Conservation (phyloP, 768 basidiomycete species). For the Suillus sp. region DNA sequence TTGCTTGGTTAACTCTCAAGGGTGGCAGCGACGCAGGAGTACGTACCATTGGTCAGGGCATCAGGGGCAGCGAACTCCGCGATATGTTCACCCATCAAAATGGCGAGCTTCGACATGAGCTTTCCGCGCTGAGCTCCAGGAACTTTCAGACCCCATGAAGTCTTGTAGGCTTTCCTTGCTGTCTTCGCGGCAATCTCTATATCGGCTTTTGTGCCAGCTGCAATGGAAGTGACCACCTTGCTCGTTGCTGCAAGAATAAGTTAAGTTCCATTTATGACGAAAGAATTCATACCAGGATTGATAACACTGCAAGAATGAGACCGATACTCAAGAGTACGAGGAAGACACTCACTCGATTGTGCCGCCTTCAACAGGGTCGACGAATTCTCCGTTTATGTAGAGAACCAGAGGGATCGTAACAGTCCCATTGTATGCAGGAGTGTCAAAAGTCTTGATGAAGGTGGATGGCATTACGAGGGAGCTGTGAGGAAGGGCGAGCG, state of each 20-base stretch:
- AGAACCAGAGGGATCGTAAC: conserved; percentile 60
- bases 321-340: neutral
- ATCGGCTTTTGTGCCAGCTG: conserved; percentile 60
- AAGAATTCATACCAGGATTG: conserved; percentile 47
- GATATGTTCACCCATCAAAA: conserved; percentile 58
- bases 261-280: neutral
- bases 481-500: neutral
- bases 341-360: conserved; percentile 59
- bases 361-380: conserved; percentile 52
- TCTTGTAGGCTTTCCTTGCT: conserved; percentile 57
- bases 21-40: conserved; percentile 22
- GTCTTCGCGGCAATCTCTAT: conserved; percentile 70
- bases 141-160: conserved; percentile 61
- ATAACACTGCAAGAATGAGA: conserved; percentile 44
- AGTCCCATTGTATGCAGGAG: conserved; percentile 57
- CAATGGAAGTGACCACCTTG: conserved; percentile 54
- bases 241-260: conserved; percentile 51
- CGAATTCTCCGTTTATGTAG: conserved; percentile 60
- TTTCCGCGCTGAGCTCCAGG: conserved; percentile 52
- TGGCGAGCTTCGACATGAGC: conserved; percentile 61
- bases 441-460: conserved; percentile 53
- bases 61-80: conserved; percentile 70
- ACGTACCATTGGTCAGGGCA: conserved; percentile 59
- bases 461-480: conserved; percentile 37
- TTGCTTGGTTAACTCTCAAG: neutral